Evolutionary conservation across 2,329 filamentous ascomycete species (phyloP).

Genomic region (Neoscytalidium dimidiatum): DNA sequence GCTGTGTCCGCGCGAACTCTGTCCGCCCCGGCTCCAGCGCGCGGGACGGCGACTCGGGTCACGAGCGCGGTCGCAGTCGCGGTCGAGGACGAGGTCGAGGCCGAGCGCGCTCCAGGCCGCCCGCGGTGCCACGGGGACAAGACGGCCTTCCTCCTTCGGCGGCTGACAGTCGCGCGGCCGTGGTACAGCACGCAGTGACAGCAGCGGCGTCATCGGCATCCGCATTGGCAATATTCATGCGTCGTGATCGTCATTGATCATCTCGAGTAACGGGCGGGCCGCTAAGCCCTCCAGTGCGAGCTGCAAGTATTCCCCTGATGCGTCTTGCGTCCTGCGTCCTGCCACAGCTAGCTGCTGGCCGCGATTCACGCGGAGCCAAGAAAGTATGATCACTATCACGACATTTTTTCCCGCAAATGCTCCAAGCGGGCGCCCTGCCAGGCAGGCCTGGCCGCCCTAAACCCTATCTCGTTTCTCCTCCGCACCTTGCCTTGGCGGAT

Average conservation of each 20-base stretch:
- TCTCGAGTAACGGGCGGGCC: conserved; percentile 39
- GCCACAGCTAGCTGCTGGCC: too few species aligned
- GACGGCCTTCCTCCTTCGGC: conserved; percentile 11
- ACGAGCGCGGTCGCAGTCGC: too few species aligned
- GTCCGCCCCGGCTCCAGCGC: not conserved
- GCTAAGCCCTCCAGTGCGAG: conserved; percentile 39
- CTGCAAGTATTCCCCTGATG: conserved; percentile 38
- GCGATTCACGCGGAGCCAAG: conserved; percentile 10
- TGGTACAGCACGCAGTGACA: conserved; percentile 18
- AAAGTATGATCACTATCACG: conserved; percentile 16
- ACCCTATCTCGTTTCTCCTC: conserved; percentile 15
- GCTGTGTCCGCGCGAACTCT: conserved; percentile 14
- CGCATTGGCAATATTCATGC: conserved; percentile 34
- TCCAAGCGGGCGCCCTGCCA: not conserved
- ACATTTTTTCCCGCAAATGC: conserved; percentile 14
- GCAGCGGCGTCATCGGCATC: conserved; percentile 12
- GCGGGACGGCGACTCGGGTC: not conserved
- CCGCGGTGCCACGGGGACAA: not conserved
- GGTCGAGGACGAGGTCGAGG: too few species aligned
- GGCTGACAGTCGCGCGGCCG: conserved; percentile 4
- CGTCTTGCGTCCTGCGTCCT: too few species aligned
- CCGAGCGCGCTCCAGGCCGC: not conserved
- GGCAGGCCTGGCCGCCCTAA: not conserved
- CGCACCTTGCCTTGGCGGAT: conserved; percentile 16
- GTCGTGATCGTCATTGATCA: conserved; percentile 37